Percentiles rank a stretch among this genome's conserved stretches.
Conservation (phyloP, 495 filamentous ascomycete genomes). For the Xylaria palmicola region DNA sequence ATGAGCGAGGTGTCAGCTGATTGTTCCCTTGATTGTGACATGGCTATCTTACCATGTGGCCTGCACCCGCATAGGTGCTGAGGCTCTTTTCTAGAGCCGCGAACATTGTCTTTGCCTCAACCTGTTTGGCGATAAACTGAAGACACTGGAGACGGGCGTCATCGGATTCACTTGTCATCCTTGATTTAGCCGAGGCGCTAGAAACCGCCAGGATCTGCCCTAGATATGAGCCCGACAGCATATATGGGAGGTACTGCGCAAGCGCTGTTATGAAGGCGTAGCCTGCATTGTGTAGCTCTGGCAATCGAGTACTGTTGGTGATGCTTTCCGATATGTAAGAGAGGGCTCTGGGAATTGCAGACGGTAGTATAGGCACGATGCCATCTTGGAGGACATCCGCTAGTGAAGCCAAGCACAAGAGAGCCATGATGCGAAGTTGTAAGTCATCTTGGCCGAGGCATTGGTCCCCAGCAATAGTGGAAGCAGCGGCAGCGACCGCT, state of each 20-base stretch:
- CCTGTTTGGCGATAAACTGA: constrained; percentile 65
- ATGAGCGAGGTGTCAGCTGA: constrained; percentile 26
- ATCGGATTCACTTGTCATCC: constrained; percentile 53
- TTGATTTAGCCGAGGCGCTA: constrained; percentile 62
- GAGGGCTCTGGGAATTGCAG: constrained; percentile 67
- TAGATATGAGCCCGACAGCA: constrained; percentile 72
- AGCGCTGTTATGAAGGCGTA: constrained; percentile 76
- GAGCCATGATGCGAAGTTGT: constrained; percentile 71
- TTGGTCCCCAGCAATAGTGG: constrained; percentile 69
- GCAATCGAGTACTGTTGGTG: constrained; percentile 48
- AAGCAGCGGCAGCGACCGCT: constrained; percentile 62
- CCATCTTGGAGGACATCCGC: constrained; percentile 82
- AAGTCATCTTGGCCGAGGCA: constrained; percentile 73
- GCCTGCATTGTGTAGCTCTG: constrained; percentile 72
- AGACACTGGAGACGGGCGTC: constrained; percentile 68
- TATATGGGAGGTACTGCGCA: constrained; percentile 79
- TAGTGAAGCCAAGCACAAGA: constrained; percentile 86
- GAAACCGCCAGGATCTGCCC: constrained; percentile 67
- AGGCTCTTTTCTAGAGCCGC: constrained; percentile 69
- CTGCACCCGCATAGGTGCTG: constrained; percentile 56
- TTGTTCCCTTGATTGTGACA: background rate
- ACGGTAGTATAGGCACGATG: constrained; percentile 78
- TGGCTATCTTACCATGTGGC: constrained; percentile 53
- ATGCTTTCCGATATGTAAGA: constrained; percentile 65
- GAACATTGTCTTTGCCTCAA: constrained; percentile 66